These are phyloP conservation scores for Spergularia bocconei DNA, from an alignment of 148 eudicot genomes.

Conservation along the genomic window DNA sequence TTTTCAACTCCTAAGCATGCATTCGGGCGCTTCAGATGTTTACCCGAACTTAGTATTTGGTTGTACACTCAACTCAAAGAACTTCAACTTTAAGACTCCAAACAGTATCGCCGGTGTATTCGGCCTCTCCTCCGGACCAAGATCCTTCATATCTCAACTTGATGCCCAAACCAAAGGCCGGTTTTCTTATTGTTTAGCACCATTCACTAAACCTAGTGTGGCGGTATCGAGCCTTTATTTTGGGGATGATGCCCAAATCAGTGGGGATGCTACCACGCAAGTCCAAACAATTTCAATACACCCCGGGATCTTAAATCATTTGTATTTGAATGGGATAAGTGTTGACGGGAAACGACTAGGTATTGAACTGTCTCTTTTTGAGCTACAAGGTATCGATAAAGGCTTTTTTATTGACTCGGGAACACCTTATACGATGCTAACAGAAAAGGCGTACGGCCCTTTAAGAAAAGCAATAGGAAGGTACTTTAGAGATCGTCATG, in stretches of 20 bases:
- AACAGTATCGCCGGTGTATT: conserved; percentile 11
- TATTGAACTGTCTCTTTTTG: conserved; percentile 8
- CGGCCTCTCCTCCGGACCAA: neutral
- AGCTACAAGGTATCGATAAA: neutral
- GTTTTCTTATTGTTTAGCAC: conserved; percentile 16
- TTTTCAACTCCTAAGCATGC: neutral
- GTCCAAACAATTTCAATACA: conserved; percentile 6
- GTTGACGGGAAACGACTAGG: neutral
- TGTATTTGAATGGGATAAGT: conserved; percentile 6
- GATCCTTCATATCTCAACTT: conserved; percentile 18
- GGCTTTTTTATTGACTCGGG: conserved; percentile 15
- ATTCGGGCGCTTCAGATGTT: neutral
- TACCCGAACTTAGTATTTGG: conserved; percentile 1
- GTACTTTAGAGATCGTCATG: neutral
- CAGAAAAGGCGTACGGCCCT: conserved; percentile 1
- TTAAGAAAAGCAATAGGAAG: neutral
- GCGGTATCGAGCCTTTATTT: neutral
- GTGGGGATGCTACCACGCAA: neutral
- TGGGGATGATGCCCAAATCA: conserved; percentile 16
- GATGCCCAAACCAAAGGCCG: conserved; percentile 10
- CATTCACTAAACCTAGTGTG: neutral
- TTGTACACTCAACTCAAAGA: neutral
- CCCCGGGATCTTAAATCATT: neutral
- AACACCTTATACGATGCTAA: conserved; percentile 5
- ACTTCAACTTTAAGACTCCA: neutral